These are phyloP conservation scores for Pestalotiopsis sp. DNA, from an alignment of 2,329 filamentous ascomycete genomes.

Conservation along the genomic window DNA sequence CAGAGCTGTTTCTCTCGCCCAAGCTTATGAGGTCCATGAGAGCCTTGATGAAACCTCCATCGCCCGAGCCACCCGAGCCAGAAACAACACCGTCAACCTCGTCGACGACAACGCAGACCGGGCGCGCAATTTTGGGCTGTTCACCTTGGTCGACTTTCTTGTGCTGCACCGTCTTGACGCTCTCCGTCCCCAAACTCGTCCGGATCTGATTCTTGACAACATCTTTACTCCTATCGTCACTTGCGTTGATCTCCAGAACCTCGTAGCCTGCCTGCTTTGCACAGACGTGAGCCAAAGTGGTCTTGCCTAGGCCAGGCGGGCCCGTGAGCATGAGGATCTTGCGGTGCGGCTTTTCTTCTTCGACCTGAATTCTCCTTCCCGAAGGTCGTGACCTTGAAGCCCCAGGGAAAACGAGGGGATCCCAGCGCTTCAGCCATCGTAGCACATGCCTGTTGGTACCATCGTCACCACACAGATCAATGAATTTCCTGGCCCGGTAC, in stretches of 20 bases:
- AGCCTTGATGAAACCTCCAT: slow-evolving; percentile 94
- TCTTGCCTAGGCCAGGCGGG: slow-evolving; percentile 92
- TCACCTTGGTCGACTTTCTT: slow-evolving; percentile 51
- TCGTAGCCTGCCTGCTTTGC: slow-evolving; percentile 95
- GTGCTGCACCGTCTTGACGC: slow-evolving; percentile 76
- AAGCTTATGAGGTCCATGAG: slow-evolving; percentile 85
- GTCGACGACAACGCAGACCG: slow-evolving; percentile 92
- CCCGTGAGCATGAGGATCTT: slow-evolving; percentile 92
- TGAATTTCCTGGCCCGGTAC: slow-evolving; percentile 88
- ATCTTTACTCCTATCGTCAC: slow-evolving; percentile 86
- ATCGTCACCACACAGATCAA: slow-evolving; percentile 93
- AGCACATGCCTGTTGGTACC: slow-evolving; percentile 88
- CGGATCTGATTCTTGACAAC: slow-evolving; percentile 91
- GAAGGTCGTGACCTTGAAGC: slow-evolving; percentile 61
- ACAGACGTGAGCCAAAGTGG: slow-evolving; percentile 93
- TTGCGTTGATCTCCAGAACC: slow-evolving; percentile 96
- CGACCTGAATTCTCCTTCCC: slow-evolving; percentile 45
- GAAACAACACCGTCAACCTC: slow-evolving; percentile 94
- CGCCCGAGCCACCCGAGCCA: slow-evolving; percentile 75
- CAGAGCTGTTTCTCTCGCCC: slow-evolving; percentile 76
- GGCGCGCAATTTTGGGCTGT: slow-evolving; percentile 74
- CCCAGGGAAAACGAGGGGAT: slow-evolving; percentile 87
- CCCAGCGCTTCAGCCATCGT: slow-evolving; percentile 94
- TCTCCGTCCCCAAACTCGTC: slow-evolving; percentile 92
- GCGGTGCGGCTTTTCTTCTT: slow-evolving; percentile 76